Evolutionary conservation across 2,329 filamentous ascomycete species (phyloP).

Genomic region (Aspergillus oerlinghausenensis): DNA sequence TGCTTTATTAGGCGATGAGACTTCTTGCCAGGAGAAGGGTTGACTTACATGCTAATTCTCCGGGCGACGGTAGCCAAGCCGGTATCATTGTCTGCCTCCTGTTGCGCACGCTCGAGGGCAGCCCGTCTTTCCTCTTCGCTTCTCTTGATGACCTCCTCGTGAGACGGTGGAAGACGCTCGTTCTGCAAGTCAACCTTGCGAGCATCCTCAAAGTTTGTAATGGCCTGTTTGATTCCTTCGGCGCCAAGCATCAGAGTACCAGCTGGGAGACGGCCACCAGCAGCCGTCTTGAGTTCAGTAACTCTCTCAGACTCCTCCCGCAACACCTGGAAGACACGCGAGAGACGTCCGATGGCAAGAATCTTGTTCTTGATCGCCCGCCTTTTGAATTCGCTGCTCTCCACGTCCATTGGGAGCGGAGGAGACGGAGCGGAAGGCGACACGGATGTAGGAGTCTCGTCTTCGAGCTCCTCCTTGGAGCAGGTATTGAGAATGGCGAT

Average conservation of each 20-base stretch:
- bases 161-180: slow-evolving; percentile 84
- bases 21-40: background rate
- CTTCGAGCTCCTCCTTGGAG: slow-evolving; percentile 96
- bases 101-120: slow-evolving; percentile 78
- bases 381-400: slow-evolving; percentile 89
- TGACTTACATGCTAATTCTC: slow-evolving; percentile 89
- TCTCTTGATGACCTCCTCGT: slow-evolving; percentile 83
- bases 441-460: slow-evolving; percentile 73
- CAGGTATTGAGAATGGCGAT: slow-evolving; percentile 97
- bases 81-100: slow-evolving; percentile 88
- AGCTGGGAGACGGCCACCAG: slow-evolving; percentile 84
- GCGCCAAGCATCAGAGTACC: slow-evolving; percentile 97
- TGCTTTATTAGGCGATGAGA: slow-evolving; percentile 10
- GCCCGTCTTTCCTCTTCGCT: slow-evolving; percentile 75
- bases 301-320: slow-evolving; percentile 96
- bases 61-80: slow-evolving; percentile 81
- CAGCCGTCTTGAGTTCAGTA: slow-evolving; percentile 94
- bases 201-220: slow-evolving; percentile 93
- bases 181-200: slow-evolving; percentile 96
- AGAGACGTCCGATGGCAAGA: slow-evolving; percentile 90
- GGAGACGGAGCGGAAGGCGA: slow-evolving; percentile 69
- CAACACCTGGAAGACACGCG: slow-evolving; percentile 95
- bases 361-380: slow-evolving; percentile 99
- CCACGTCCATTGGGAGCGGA: slow-evolving; percentile 66
- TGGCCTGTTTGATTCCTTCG: slow-evolving; percentile 97